Base-by-base conservation (phyloP, 768 basidiomycete genomes). In the Artomyces pyxidatus region DNA sequence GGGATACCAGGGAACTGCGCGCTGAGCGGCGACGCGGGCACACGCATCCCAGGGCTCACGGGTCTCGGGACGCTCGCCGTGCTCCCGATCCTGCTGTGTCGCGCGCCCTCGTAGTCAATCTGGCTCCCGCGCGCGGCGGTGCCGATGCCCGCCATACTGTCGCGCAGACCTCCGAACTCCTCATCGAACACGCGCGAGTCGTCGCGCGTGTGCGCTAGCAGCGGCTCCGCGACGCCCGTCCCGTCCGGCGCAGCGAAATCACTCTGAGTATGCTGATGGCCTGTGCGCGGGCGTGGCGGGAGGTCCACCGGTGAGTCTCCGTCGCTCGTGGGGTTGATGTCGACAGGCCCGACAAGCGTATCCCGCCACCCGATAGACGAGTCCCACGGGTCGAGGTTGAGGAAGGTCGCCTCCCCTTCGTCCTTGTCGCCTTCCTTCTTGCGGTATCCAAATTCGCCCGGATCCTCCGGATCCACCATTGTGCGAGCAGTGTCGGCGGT, bases 61-160 rank as follows among this genome's bases (percentile, higher is more conserved):
- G 29, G 26, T 3, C 45, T 25, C 30, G 11, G 17, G 19, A 22
- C 50, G 8, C 37, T 47, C 1, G 6, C 42, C 26, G 22, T 29
- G n/a, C 32, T 42, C 43, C 40, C 48, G 9, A 45, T 32, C 17
- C 25, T 46, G 42, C 48, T 35, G 10, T 11, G 19, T 11, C 45
- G 45, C 12, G 17, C n/a, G n/a, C n/a, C 8, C 19, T 46, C 45
- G 32, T 37, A 46, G 3, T 28, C 39, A 10, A 53, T 54, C 4
- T 48, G 45, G 50, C 69, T 64, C 22, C 68, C 60, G 3, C 71
- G 57, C 26, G 64, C 65, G 4, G 65, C 67, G 2, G 74, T 76
- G 11, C 74, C 75, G 8, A 76, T 53, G 8, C 75, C 75, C 9
- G 69, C 68, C 75, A 76, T 74, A 17, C 71, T 66, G 48, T 37